These are phyloP conservation scores for Rugonectria rugulosa DNA, from an alignment of 2,329 filamentous ascomycete genomes.

Conservation along the genomic window DNA sequence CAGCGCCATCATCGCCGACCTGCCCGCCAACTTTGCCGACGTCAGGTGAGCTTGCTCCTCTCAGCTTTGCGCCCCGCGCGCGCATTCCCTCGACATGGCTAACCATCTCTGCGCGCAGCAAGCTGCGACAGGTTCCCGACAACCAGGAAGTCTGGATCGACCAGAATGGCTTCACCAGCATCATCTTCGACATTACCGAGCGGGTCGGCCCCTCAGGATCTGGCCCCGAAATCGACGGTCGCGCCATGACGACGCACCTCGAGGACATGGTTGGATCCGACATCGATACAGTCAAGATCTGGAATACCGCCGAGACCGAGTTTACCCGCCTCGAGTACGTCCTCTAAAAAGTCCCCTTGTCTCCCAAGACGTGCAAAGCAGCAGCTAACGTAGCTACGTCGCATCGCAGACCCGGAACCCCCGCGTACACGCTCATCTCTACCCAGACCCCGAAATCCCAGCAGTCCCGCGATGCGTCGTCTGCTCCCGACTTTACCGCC, in stretches of 20 bases:
- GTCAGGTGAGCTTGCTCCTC: constrained; percentile 64
- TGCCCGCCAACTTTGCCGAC: constrained; percentile 74
- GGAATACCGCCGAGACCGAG: constrained; percentile 68
- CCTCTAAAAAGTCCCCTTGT: neutral
- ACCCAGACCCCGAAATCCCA: constrained; percentile 60
- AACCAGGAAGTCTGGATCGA: constrained; percentile 95
- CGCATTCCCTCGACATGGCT: constrained; percentile 6
- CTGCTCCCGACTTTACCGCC: constrained; percentile 70
- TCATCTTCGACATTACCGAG: constrained; percentile 92
- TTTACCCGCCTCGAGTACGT: constrained; percentile 64
- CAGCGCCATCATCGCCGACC: constrained; percentile 73
- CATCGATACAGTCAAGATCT: constrained; percentile 69
- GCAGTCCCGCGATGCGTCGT: constrained; percentile 43
- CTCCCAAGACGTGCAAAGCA: no score
- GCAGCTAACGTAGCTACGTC: constrained; percentile 31
- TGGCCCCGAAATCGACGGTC: constrained; percentile 69
- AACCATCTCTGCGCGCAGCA: constrained; percentile 53
- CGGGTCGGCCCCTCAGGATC: constrained; percentile 68
- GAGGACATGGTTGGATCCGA: constrained; percentile 74
- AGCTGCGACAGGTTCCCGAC: constrained; percentile 78
- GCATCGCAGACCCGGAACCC: constrained; percentile 52
- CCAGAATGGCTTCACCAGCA: constrained; percentile 79
- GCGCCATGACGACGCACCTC: constrained; percentile 73
- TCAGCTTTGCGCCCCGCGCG: constrained; percentile 16
- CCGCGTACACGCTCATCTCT: constrained; percentile 74